Evolutionary conservation across 2,329 filamentous ascomycete species (phyloP).

Genomic region (Talaromyces piceae): DNA sequence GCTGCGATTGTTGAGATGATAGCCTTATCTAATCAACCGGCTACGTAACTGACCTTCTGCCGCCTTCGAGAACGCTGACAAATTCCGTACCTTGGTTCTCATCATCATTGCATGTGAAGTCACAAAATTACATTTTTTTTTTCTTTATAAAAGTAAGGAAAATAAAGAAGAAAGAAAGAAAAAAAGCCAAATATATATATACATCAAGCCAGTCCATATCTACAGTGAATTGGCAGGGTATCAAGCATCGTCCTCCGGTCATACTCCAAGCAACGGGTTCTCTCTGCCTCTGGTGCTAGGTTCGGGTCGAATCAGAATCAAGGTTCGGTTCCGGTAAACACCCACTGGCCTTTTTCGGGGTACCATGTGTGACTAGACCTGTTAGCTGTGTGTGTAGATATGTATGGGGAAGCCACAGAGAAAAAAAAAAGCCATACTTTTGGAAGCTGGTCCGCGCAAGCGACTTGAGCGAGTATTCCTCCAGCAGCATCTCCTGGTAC

Average conservation of each 20-base stretch:
- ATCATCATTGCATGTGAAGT: too few relatives aligned
- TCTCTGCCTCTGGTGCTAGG: too few relatives aligned
- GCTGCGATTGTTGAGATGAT: too few relatives aligned
- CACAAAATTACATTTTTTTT: too few relatives aligned
- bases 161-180: too few relatives aligned
- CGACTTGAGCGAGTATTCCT: constrained; percentile 33
- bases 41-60: not conserved
- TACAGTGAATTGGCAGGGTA: not conserved
- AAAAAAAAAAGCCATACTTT: constrained; percentile 21
- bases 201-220: not conserved
- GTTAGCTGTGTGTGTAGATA: too few relatives aligned
- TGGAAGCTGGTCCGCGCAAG: constrained; percentile 29
- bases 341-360: constrained; percentile 14
- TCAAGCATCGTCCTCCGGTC: too few relatives aligned
- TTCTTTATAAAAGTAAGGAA: too few relatives aligned
- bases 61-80: not conserved
- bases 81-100: too few relatives aligned
- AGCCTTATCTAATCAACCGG: not conserved
- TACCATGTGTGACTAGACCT: constrained; percentile 34
- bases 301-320: too few relatives aligned
- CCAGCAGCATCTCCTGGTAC: constrained; percentile 32
- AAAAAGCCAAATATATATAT: not conserved
- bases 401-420: not conserved
- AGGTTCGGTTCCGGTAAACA: not conserved
- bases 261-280: too few relatives aligned